Percentiles rank a stretch among this genome's conserved stretches.
phyloP scores from a whole-genome alignment of 805 yeast species.

The Nakazawaea sp. region DNA sequence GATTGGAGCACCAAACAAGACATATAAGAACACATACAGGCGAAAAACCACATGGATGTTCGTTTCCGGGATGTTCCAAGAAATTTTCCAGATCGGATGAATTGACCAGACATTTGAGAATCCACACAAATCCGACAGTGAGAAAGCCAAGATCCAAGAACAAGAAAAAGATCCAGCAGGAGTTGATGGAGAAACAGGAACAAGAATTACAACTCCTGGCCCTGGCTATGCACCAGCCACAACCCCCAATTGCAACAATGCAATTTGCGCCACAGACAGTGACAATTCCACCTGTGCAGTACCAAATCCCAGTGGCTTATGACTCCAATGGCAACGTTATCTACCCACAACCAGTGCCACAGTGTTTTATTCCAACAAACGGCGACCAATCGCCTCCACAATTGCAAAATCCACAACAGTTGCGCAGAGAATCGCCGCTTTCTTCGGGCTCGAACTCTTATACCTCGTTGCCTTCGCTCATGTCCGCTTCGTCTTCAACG shows the following conservation, averaged over 20 bases:
- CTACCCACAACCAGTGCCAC: conserved; percentile 14
- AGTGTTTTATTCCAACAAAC: conserved; percentile 4
- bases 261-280: conserved; percentile 10
- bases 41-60: conserved; percentile 74
- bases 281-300: conserved; percentile 6
- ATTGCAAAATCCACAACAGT: conserved; percentile 12
- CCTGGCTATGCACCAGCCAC: neutral
- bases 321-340: conserved; percentile 7
- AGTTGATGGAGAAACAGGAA: conserved; percentile 6
- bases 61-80: conserved; percentile 64
- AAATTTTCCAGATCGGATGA: conserved; percentile 68
- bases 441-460: conserved; percentile 25
- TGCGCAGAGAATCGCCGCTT: conserved; percentile 12
- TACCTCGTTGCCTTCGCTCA: conserved; percentile 21
- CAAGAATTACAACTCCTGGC: neutral
- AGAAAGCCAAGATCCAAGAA: conserved; percentile 50
- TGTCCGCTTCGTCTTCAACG: conserved; percentile 18
- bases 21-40: conserved; percentile 80
- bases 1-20: conserved; percentile 73
- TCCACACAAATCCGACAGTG: conserved; percentile 66
- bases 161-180: conserved; percentile 23
- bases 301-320: conserved; percentile 11
- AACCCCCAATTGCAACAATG: conserved; percentile 5
- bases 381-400: conserved; percentile 8
- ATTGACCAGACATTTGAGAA: conserved; percentile 64